These are phyloP conservation scores for Apostasia shenzhenica DNA, from an alignment of 106 monocot species.

Conservation along the genomic window DNA sequence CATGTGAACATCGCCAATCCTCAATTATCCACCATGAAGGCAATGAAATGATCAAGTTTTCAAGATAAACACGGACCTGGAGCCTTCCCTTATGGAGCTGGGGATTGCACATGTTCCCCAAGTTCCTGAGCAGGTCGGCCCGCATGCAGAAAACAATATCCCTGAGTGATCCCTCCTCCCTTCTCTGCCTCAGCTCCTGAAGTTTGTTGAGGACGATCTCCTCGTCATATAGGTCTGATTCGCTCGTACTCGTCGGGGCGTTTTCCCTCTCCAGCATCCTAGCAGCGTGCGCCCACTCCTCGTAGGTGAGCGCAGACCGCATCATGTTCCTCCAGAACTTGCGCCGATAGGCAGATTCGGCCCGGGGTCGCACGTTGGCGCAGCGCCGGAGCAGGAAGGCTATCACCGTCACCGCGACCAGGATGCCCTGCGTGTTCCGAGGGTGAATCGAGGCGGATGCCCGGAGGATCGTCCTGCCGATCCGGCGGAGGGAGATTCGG, in stretches of 20 bases:
- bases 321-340: conserved; percentile 95
- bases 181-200: conserved; percentile 56
- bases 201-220: conserved; percentile 88
- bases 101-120: conserved; percentile 96
- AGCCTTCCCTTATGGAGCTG: conserved; percentile 91
- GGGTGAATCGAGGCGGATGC: conserved; percentile 67
- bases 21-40: no score
- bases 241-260: conserved; percentile 24
- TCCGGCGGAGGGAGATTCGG: background rate
- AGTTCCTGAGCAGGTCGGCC: conserved; percentile 74
- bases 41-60: no score
- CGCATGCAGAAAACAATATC: conserved; percentile 91
- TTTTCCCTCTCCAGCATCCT: conserved; percentile 82
- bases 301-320: conserved; percentile 65
- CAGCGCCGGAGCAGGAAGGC: conserved; percentile 49
- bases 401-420: conserved; percentile 41
- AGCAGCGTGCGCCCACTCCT: conserved; percentile 91
- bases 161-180: conserved; percentile 70
- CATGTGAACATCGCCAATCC: no score
- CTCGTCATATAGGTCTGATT: conserved; percentile 74
- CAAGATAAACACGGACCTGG: conserved; percentile 36
- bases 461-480: conserved; percentile 2
- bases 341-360: conserved; percentile 64
- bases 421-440: conserved; percentile 67
- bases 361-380: conserved; percentile 50